Evolutionary conservation across 1,284 basidiomycete genomes (phyloP), one percentile per base, ranked within the genome.

Genomic region (Chalciporus sp.): DNA sequence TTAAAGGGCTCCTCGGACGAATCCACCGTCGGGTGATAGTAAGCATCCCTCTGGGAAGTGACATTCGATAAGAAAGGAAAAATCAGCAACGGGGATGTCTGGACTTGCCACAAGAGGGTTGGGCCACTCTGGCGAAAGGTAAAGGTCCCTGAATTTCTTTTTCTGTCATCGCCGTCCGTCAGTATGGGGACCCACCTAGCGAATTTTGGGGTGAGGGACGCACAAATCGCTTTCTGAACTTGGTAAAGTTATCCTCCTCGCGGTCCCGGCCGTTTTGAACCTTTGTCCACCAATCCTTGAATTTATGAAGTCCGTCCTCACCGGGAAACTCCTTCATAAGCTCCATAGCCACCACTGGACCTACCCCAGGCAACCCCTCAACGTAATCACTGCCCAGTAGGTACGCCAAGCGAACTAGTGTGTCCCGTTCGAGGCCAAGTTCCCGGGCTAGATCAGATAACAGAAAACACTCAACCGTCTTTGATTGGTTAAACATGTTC

Each of bases 401-500:
- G 71, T 97, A 97, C 2, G 96, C 95, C 20, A 99, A 77, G 33
- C 89, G 83, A 47, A 99, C 85, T 31, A 99, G 84, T 33, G 90
- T 89, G 61, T 92, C 91, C 27, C 94, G 82, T 52, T 92, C 90
- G 14, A 99, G 77, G 1, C 94, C 90, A 7, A 99, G 79, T 71
- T 99, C 97, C 41, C 95, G 84, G 48, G 85, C 81, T 51, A 99
- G 81, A 69, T 99, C 97, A 1, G 84, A 75, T 7, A 88, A 76
- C 33, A 97, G 75, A 75, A 97, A 99, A 67, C 94, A 95, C 72
- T 99, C 96, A 54, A 98, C 96, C 9, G 94, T 97, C 79, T 98
- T 98, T 56, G 92, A 92, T 74, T 98, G 94, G 72, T 98, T 98
- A 78, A 99, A 99, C 90, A 99, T 97, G 72, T 99, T 98, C 74